Base-by-base conservation (phyloP, 2,329 filamentous ascomycete genomes). In the Cadophora sp. region DNA sequence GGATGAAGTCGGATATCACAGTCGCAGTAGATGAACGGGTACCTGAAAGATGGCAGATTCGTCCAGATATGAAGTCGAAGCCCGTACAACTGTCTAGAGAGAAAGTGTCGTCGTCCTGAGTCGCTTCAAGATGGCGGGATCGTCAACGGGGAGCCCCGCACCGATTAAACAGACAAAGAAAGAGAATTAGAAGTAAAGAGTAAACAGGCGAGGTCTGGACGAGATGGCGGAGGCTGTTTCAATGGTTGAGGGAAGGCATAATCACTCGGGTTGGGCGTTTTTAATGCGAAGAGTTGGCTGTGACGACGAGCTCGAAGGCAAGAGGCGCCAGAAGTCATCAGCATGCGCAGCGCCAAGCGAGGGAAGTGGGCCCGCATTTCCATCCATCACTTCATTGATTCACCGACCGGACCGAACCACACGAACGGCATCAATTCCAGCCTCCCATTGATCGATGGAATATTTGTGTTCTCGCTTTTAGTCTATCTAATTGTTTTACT, bases 191-290 rank as follows among this genome's bases (percentile, higher is more conserved):
- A 40, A 40, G 31, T 27, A 55, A 40, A 46, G 22, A 26, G 29
- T n/a, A 43, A 55, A 48, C 29, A 55, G 59, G 29, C 31, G 8
- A 3, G 61, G 11, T 12, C 8, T 53, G 48, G n/a, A 40, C 27
- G 48, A 43, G 61, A 59, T 43, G 24, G 31, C 26, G 27, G 46
- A 9, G 14, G 19, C 9, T 71, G 69, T 67, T 72, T 73, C 66
- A 72, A 69, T 68, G 53, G 61, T 60, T 62, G 68, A 67, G 58
- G 24, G 51, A 68, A 59, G 66, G 66, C 68, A 71, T 71, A 69
- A 65, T 66, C 66, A 31, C 31, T 66, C 55, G 24, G 62, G 46
- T 56, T 64, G 37, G 61, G 67, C 67, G 67, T 46, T 55, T 51
- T 68, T 69, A 62, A 69, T 71, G 70, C 67, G 69, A 48, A 59